A percentile compares a stretch with the other conserved stretches of the same genome.
phyloP scores from a whole-genome alignment of 1,284 basidiomycete genomes.

The Ganoderma lucidum region DNA sequence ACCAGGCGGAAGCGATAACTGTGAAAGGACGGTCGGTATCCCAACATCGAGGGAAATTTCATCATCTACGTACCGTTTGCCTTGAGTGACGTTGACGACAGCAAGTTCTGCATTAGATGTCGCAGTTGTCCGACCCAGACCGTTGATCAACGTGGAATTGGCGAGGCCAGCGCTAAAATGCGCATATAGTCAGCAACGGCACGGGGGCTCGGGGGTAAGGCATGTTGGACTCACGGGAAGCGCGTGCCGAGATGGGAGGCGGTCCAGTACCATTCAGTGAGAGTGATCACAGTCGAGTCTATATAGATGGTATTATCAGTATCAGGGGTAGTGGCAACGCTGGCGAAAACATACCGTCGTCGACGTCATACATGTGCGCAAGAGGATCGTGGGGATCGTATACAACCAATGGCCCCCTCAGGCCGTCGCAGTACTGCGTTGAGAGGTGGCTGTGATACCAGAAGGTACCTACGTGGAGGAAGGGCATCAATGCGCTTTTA shows the following conservation, averaged over 20 bases:
- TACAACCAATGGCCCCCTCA: slow-evolving; percentile 45
- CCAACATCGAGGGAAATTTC: not conserved
- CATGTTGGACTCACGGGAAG: slow-evolving; percentile 15
- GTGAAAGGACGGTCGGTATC: not conserved
- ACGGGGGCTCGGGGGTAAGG: not conserved
- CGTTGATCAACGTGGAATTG: slow-evolving; percentile 57
- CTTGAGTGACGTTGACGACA: slow-evolving; percentile 39
- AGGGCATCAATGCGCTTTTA: not conserved
- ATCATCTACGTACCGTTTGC: slow-evolving; percentile 41
- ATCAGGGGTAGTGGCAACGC: not conserved
- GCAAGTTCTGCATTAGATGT: slow-evolving; percentile 36
- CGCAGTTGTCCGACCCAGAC: slow-evolving; percentile 43
- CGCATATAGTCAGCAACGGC: not conserved
- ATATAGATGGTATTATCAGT: not conserved
- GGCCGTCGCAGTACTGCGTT: slow-evolving; percentile 17
- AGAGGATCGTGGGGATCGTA: slow-evolving; percentile 51
- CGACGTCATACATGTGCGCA: slow-evolving; percentile 45
- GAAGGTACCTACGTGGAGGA: slow-evolving; percentile 25
- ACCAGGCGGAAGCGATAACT: slow-evolving; percentile 51
- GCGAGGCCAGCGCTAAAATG: not conserved
- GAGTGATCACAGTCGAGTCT: slow-evolving; percentile 32
- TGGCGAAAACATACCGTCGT: slow-evolving; percentile 2
- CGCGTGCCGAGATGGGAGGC: slow-evolving; percentile 10
- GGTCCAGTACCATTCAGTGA: slow-evolving; percentile 33
- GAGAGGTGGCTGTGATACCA: slow-evolving; percentile 35